Conservation (phyloP, 192 early-diverging fungal genomes). For the Lobulomyces angularis region DNA sequence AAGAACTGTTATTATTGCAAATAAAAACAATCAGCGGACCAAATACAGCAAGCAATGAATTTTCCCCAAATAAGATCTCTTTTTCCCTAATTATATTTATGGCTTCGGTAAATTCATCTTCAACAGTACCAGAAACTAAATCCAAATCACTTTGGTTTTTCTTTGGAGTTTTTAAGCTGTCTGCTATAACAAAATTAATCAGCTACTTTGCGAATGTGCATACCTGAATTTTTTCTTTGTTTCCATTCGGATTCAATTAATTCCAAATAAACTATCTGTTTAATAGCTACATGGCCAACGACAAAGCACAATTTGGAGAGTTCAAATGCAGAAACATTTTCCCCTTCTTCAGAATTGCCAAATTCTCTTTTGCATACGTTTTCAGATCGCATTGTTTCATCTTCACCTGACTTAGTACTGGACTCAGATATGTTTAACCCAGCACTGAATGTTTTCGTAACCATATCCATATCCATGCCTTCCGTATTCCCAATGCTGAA, state of each 20-base stretch:
- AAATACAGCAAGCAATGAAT: conserved; percentile 65
- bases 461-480: conserved; percentile 15
- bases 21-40: conserved; percentile 72
- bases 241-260: conserved; percentile 88
- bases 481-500: conserved; percentile 32
- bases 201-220: conserved; percentile 2
- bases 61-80: conserved; percentile 72
- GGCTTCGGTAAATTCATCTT: conserved; percentile 92
- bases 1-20: conserved; percentile 69
- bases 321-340: conserved; percentile 47
- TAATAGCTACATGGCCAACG: conserved; percentile 90
- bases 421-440: no score
- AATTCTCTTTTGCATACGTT: background rate
- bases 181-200: conserved; percentile 8
- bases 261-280: conserved; percentile 93
- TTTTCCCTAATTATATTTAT: conserved; percentile 77
- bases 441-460: background rate
- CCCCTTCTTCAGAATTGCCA: conserved; percentile 4
- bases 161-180: conserved; percentile 2
- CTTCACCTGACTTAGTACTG: no score
- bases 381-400: conserved; percentile 5
- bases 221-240: conserved; percentile 48
- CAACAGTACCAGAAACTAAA: conserved; percentile 77
- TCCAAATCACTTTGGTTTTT: conserved; percentile 57
- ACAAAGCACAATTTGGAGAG: conserved; percentile 81